Conservation (phyloP, 805 yeast species). For the Schwanniomyces vanrijiae region DNA sequence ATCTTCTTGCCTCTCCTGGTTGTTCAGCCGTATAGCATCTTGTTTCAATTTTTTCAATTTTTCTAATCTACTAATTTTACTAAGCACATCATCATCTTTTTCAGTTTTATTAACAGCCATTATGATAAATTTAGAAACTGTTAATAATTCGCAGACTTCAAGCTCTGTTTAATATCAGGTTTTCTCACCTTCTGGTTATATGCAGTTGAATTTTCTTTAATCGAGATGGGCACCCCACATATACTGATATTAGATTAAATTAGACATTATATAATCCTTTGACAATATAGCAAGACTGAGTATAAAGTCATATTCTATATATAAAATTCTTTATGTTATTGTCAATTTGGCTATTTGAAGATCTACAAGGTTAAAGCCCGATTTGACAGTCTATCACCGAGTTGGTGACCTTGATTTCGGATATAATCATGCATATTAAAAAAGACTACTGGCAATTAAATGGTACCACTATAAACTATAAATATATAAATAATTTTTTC, state of each 20-base stretch:
- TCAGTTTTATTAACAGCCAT: neutral
- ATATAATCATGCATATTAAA: neutral
- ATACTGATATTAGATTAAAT: too few relatives aligned
- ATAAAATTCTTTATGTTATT: too few relatives aligned
- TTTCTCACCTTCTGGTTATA: neutral
- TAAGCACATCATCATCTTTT: neutral
- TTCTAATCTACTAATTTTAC: slow-evolving; percentile 3
- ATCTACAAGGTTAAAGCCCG: neutral
- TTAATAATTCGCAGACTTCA: neutral
- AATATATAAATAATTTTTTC: too few relatives aligned
- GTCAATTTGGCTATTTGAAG: too few relatives aligned
- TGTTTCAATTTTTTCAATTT: slow-evolving; percentile 16
- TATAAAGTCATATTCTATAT: too few relatives aligned
- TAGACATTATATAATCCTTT: too few relatives aligned
- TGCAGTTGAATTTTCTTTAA: neutral
- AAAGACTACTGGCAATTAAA: neutral
- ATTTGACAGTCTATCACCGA: neutral
- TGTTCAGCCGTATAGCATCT: slow-evolving; percentile 15
- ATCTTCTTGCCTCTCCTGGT: slow-evolving; percentile 16
- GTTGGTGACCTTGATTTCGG: neutral
- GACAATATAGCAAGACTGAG: too few relatives aligned
- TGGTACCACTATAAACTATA: neutral
- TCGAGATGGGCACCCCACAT: neutral
- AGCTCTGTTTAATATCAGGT: neutral
- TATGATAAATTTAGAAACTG: neutral